These are phyloP conservation scores for Phoma sp. DNA, from an alignment of 2,329 filamentous ascomycete species.

Conservation along the genomic window DNA sequence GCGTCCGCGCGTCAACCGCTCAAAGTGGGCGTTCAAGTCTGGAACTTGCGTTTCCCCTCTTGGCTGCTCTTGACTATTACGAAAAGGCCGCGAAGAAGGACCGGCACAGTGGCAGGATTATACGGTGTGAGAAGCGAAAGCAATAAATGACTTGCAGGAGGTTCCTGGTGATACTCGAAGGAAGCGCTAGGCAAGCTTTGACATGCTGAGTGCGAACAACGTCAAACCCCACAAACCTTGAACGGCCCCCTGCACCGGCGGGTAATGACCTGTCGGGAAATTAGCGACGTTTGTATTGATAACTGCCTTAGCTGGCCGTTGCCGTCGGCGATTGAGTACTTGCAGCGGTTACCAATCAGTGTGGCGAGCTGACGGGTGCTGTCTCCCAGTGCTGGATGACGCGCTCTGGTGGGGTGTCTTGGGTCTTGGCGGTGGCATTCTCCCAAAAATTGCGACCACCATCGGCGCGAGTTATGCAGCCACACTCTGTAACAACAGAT, in stretches of 20 bases:
- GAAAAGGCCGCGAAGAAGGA: slow-evolving; percentile 9
- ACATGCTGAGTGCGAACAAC: slow-evolving; percentile 14
- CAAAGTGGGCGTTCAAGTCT: background rate
- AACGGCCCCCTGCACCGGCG: slow-evolving; percentile 21
- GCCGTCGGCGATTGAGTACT: slow-evolving; percentile 16
- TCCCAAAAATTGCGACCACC: slow-evolving; percentile 1
- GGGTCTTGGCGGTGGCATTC: slow-evolving; percentile 19
- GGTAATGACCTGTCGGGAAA: slow-evolving; percentile 35
- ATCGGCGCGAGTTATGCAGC: slow-evolving; percentile 12
- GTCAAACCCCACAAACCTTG: slow-evolving; percentile 31
- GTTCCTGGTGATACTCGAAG: slow-evolving; percentile 12
- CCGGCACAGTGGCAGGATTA: slow-evolving; percentile 2
- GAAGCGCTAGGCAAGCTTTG: slow-evolving; percentile 20
- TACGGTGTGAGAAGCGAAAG: slow-evolving; percentile 13
- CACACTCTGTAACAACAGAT: slow-evolving; percentile 7
- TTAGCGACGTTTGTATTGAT: slow-evolving; percentile 27
- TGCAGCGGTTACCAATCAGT: slow-evolving; percentile 17
- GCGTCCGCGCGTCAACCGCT: background rate
- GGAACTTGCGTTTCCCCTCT: background rate
- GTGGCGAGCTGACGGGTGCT: slow-evolving; percentile 9
- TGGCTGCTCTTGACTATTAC: background rate
- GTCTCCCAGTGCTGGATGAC: slow-evolving; percentile 16
- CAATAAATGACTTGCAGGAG: slow-evolving; percentile 24
- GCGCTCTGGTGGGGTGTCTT: slow-evolving; percentile 9
- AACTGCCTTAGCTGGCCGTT: slow-evolving; percentile 13